A percentile compares a stretch with the other conserved stretches of the same genome.
phyloP scores from a whole-genome alignment of 2,329 filamentous ascomycete species.

The Pseudocercospora vitis region DNA sequence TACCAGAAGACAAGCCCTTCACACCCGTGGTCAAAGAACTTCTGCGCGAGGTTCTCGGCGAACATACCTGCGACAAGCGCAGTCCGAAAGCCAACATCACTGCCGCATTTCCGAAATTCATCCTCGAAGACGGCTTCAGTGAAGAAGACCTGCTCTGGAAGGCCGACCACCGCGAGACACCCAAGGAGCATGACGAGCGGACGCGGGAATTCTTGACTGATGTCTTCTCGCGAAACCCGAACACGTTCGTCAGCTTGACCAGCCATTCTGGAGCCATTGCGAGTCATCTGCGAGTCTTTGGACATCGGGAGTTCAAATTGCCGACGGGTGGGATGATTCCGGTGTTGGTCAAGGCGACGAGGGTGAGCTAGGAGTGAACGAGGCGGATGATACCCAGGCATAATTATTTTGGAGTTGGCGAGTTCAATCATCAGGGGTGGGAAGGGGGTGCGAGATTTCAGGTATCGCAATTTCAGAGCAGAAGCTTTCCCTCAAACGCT shows the following conservation, averaged over 20 bases:
- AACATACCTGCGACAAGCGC: conserved; percentile 68
- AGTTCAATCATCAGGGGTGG: no score
- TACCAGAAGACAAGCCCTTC: conserved; percentile 56
- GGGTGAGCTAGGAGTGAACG: neutral
- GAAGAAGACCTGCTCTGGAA: conserved; percentile 58
- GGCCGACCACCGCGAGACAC: conserved; percentile 27
- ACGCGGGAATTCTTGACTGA: conserved; percentile 50
- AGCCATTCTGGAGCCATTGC: conserved; percentile 61
- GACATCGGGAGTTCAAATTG: conserved; percentile 50
- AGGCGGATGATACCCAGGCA: neutral
- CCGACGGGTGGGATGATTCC: conserved; percentile 54
- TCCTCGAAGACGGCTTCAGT: conserved; percentile 61
- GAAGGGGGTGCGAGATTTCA: no score
- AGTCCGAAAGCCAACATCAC: conserved; percentile 57
- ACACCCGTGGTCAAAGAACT: conserved; percentile 61
- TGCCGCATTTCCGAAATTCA: conserved; percentile 53
- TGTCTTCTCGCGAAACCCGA: conserved; percentile 52
- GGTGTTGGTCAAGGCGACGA: conserved; percentile 48
- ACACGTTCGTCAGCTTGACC: conserved; percentile 55
- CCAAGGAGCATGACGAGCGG: conserved; percentile 25
- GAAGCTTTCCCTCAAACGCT: no score
- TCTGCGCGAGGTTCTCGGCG: conserved; percentile 65
- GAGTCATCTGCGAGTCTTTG: conserved; percentile 49
- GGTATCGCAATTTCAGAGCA: no score
- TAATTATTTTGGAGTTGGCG: no score